These are phyloP conservation scores for Neofusicoccum laricinum DNA, from an alignment of 2,329 filamentous ascomycete species.

Conservation along the genomic window DNA sequence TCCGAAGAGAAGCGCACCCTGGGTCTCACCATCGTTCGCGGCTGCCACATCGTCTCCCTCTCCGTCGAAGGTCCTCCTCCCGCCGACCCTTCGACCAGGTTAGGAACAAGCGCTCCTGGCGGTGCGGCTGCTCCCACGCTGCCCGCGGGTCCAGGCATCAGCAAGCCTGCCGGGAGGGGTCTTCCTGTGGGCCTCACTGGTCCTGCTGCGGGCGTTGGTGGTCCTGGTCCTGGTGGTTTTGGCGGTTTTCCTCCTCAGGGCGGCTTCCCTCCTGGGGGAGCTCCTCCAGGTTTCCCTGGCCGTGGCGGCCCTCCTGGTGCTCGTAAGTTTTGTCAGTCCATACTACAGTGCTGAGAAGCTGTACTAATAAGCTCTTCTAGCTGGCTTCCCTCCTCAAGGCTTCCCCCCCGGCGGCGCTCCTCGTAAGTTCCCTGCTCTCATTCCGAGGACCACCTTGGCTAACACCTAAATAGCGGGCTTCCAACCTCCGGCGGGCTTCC, in stretches of 20 bases:
- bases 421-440: slow-evolving; percentile 26
- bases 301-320: slow-evolving; percentile 34
- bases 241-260: slow-evolving; percentile 52
- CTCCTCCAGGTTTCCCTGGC: slow-evolving; percentile 24
- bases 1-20: slow-evolving; percentile 97
- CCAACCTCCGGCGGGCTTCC: slow-evolving; percentile 65
- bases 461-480: slow-evolving; percentile 26
- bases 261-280: slow-evolving; percentile 49
- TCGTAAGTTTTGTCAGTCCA: slow-evolving; percentile 20
- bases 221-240: slow-evolving; percentile 63
- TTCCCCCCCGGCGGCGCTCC: slow-evolving; percentile 34
- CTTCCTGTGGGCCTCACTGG: slow-evolving; percentile 79
- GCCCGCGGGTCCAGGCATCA: slow-evolving; percentile 81
- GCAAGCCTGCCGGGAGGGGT: slow-evolving; percentile 86
- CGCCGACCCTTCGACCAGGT: slow-evolving; percentile 83
- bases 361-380: slow-evolving; percentile 20
- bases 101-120: slow-evolving; percentile 72
- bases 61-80: slow-evolving; percentile 95
- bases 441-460: not conserved
- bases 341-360: not conserved
- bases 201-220: slow-evolving; percentile 83
- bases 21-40: slow-evolving; percentile 89
- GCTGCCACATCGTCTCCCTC: slow-evolving; percentile 89
- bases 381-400: slow-evolving; percentile 25
- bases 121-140: slow-evolving; percentile 62